Evolutionary conservation across 2,329 filamentous ascomycete species (phyloP), one percentile per base, ranked within the genome.

Genomic region (Macrophomina tecta): DNA sequence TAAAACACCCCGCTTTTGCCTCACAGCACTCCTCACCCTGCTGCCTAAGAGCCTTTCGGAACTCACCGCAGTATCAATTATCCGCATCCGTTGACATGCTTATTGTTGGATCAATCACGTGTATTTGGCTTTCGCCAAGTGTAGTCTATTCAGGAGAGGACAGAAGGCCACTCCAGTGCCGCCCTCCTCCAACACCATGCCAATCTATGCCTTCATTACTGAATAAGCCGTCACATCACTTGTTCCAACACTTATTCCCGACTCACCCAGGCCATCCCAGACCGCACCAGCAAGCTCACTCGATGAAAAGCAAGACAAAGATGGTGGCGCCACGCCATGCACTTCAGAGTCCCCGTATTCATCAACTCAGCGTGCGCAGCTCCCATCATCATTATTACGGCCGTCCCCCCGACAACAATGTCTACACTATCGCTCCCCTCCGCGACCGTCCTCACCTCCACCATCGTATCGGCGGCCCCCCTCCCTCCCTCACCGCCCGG

Each of bases 231-330:
- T 18, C 18, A 18, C 18, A 18, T 18, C 18, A 18, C 18, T 18
- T 18, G 18, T 18, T 18, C 18, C 18, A 18, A 18, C 18, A 38
- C 58, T 28, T 30, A 40, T 61, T 23, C 56, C 40, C 1, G 5
- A 9, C 4, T 14, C 42, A n/a, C 56, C 45, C 6, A 63, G 7
- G 2, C 60, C 60, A 9, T 49, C 42, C 45, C 45, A 49, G 5
- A 63, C 48, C 28, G 30, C 60, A 38, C 28, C 60, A n/a, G 45
- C 60, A 63, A 63, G 60, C 30, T 42, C 60, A 18, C 23, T 45
- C 1, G 40, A 45, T 3, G 34, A 14, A 12, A 18, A 30, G 23
- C 40, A 32, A 7, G 40, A 45, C 12, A 18, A 8, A 14, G 38
- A 32, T 16, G 60, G 9, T 30, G 38, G 4, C 32, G 45, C 3